Conservation (phyloP, 306 rosid genomes). For the Malus sieversii region DNA sequence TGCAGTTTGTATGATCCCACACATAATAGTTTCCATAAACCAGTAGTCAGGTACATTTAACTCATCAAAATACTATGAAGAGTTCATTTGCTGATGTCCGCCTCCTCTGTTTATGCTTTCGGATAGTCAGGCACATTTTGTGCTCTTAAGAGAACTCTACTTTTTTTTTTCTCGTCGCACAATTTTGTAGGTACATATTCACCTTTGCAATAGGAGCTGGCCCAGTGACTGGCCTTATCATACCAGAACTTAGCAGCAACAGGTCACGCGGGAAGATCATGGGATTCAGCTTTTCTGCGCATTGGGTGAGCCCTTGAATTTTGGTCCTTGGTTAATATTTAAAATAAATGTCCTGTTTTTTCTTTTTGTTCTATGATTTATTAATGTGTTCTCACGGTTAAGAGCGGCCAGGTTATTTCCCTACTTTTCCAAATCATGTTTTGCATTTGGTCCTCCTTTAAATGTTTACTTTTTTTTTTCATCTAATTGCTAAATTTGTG, state of each 20-base stretch:
- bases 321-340: background rate
- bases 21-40: background rate
- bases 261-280: constrained; percentile 80
- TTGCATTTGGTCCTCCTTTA: background rate
- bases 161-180: constrained; percentile 3
- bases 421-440: background rate
- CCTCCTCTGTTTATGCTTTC: background rate
- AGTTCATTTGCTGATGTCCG: background rate
- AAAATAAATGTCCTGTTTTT: background rate
- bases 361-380: too few species aligned
- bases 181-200: constrained; percentile 60
- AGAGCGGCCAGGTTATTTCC: background rate
- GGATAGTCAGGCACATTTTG: background rate
- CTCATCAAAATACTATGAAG: background rate
- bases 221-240: constrained; percentile 77
- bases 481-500: background rate
- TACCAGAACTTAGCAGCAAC: constrained; percentile 85
- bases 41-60: background rate
- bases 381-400: too few species aligned
- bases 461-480: background rate
- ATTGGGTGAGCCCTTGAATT: constrained; percentile 52
- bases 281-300: constrained; percentile 80
- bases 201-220: constrained; percentile 87
- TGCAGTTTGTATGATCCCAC: background rate
- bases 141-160: background rate